Percentiles rank a stretch among this genome's conserved stretches.
Evolutionary conservation across 2,329 filamentous ascomycete genomes (phyloP).

Genomic region (Lizonia empirigonia): DNA sequence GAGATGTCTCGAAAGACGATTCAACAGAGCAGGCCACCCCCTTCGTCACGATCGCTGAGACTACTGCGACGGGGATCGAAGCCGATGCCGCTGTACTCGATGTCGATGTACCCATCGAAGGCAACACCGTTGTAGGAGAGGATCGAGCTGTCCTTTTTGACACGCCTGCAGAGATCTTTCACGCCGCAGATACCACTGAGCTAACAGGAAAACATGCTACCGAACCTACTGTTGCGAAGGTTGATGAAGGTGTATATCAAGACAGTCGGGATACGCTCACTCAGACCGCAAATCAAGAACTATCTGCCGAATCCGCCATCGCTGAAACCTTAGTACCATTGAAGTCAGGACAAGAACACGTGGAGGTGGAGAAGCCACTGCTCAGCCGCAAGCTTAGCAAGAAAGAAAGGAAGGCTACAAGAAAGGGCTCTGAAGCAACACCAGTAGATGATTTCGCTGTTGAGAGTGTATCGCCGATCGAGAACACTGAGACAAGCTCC

Average conservation of each 20-base stretch:
- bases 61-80: background rate
- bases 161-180: background rate
- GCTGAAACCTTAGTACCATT: background rate
- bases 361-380: conserved; percentile 20
- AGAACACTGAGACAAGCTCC: background rate
- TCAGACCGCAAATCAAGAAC: background rate
- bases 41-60: background rate
- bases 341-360: conserved; percentile 4
- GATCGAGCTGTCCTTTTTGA: background rate
- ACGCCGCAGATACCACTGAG: background rate
- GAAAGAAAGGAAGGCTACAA: conserved; percentile 41
- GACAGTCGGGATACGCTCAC: background rate
- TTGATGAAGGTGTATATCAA: background rate
- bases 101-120: background rate
- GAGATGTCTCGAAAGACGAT: conserved; percentile 6
- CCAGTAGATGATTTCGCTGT: conserved; percentile 10
- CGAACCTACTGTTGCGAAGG: background rate
- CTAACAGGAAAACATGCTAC: background rate
- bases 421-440: conserved; percentile 20
- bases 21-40: background rate
- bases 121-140: background rate
- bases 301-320: background rate
- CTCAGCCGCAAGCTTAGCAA: conserved; percentile 42
- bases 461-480: background rate
- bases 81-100: conserved; percentile 1